These are phyloP conservation scores for Ocimum tenuiflorum DNA, from an alignment of 257 asterid species.

Conservation along the genomic window DNA sequence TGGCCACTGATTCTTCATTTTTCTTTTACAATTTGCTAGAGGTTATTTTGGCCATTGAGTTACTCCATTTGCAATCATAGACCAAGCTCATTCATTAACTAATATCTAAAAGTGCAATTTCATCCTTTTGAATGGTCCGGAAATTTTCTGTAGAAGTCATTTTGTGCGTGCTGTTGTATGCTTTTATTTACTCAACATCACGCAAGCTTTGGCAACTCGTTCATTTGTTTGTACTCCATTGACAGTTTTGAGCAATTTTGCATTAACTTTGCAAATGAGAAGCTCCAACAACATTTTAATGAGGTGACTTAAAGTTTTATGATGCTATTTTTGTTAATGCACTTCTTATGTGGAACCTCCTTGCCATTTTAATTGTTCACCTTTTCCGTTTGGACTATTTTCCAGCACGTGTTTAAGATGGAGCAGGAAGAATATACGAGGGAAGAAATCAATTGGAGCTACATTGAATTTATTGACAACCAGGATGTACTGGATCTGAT, in stretches of 20 bases:
- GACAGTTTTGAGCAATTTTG: constrained; percentile 98
- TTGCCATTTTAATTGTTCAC: constrained; percentile 10
- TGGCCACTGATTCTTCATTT: background rate
- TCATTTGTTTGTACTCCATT: constrained; percentile 17
- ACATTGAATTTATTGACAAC: constrained; percentile 96
- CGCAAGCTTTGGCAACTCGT: constrained; percentile 12
- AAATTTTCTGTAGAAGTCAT: background rate
- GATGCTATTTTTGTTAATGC: constrained; percentile 19
- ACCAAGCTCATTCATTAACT: background rate
- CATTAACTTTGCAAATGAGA: constrained; percentile 97
- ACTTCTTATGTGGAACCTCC: constrained; percentile 12
- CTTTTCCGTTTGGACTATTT: constrained; percentile 17
- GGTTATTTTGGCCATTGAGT: background rate
- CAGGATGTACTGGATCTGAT: constrained; percentile 97
- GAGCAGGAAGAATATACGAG: constrained; percentile 97
- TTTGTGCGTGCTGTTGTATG: background rate
- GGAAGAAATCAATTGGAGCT: constrained; percentile 96
- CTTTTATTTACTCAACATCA: background rate
- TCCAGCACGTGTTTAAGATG: constrained; percentile 99
- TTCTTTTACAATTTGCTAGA: constrained; percentile 1
- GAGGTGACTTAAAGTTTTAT: constrained; percentile 50
- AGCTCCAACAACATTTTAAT: constrained; percentile 98
- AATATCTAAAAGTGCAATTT: background rate
- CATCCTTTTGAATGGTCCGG: constrained; percentile 8
- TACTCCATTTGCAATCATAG: background rate